phyloP scores from a whole-genome alignment of 345 rosid genomes.

The Punica granatum region DNA sequence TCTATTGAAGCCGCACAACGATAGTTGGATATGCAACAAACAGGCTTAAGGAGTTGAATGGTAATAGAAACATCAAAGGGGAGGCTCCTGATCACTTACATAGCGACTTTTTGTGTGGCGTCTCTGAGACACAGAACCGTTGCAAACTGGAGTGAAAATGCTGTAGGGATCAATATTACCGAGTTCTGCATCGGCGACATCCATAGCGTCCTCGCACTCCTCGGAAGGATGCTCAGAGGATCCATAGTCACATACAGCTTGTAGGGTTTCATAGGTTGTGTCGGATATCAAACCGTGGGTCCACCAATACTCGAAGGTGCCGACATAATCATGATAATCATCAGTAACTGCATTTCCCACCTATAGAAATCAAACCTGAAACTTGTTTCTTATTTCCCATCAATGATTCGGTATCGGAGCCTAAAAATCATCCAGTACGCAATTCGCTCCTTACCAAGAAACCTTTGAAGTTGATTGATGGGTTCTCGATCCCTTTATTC shows the following conservation, averaged over 20 bases:
- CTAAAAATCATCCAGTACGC: background rate
- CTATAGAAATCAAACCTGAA: conserved; percentile 22
- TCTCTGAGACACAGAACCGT: conserved; percentile 34
- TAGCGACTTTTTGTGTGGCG: conserved; percentile 54
- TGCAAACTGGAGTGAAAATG: conserved; percentile 80
- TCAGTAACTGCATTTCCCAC: conserved; percentile 96
- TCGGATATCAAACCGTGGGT: conserved; percentile 91
- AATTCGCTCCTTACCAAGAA: conserved; percentile 12
- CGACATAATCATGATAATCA: conserved; percentile 71
- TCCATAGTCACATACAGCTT: conserved; percentile 44
- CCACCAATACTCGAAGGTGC: conserved; percentile 97
- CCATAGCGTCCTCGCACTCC: conserved; percentile 51
- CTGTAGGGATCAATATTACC: conserved; percentile 87
- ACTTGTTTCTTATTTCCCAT: background rate
- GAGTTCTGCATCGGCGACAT: conserved; percentile 49
- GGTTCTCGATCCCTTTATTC: conserved; percentile 10
- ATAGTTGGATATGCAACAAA: background rate
- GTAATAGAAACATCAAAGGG: background rate
- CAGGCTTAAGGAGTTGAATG: background rate
- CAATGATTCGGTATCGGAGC: background rate
- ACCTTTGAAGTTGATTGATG: conserved; percentile 23
- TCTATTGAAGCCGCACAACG: background rate
- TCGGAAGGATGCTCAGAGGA: conserved; percentile 64
- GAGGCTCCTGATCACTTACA: conserved; percentile 35
- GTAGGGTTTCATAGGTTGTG: conserved; percentile 57